Conservation (phyloP, 139 green algal genomes). For the Gonium pectorale region DNA sequence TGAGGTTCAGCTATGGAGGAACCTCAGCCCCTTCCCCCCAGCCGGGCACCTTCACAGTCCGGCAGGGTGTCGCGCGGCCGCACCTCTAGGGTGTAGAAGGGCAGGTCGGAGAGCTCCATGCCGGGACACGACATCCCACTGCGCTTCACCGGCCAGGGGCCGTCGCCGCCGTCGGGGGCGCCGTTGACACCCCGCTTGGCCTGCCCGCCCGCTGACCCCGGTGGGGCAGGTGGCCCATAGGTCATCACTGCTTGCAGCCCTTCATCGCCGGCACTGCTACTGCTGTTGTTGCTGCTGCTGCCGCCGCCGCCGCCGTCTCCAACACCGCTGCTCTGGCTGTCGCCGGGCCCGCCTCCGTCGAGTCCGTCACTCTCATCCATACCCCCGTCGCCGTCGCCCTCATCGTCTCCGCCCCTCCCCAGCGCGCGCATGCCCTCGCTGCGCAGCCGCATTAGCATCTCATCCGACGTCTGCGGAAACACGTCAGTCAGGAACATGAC, state of each 20-base stretch:
- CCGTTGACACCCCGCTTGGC: no score
- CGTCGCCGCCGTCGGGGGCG: neutral
- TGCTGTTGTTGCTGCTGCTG: neutral
- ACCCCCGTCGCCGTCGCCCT: no score
- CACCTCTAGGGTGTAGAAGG: conserved; percentile 4
- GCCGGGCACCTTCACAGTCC: no score
- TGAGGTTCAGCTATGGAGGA: neutral
- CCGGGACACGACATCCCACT: neutral
- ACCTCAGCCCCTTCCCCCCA: neutral
- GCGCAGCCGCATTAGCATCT: conserved; percentile 4
- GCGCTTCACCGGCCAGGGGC: neutral
- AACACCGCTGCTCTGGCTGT: neutral
- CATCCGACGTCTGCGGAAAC: neutral
- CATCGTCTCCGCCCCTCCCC: no score
- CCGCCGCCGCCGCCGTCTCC: neutral
- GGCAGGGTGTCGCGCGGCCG: no score
- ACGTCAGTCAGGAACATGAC: conserved; percentile 25
- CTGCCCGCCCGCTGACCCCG: no score
- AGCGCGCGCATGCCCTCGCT: conserved; percentile 7
- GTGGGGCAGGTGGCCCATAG: no score
- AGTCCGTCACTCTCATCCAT: neutral
- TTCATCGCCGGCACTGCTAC: neutral
- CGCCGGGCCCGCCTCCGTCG: neutral
- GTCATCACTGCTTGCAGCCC: neutral
- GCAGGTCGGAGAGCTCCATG: conserved; percentile 15